These are phyloP conservation scores for Heimioporus punctisporus DNA, from an alignment of 1,284 basidiomycete genomes.

Conservation along the genomic window DNA sequence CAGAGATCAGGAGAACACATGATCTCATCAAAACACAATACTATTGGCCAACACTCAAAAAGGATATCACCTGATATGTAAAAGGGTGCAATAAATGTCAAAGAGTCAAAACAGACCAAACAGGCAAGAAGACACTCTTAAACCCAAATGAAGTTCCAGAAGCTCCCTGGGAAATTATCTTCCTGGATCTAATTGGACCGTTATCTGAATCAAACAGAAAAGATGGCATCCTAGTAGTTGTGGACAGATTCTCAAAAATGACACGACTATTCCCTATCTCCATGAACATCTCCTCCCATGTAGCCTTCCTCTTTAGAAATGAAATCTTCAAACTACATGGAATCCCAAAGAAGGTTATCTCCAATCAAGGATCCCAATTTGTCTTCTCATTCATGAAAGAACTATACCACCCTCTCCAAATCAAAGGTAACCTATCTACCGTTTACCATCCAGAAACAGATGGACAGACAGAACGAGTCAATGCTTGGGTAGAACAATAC, in stretches of 20 bases:
- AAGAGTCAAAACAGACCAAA: too few relatives aligned
- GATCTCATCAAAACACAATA: not conserved
- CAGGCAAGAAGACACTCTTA: not conserved
- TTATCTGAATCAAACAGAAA: slow-evolving; percentile 4
- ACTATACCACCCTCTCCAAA: slow-evolving; percentile 8
- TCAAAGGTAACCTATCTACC: not conserved
- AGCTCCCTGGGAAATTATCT: not conserved
- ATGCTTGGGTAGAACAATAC: not conserved
- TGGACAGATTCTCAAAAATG: slow-evolving; percentile 38
- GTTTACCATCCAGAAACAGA: not conserved
- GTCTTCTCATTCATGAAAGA: slow-evolving; percentile 26
- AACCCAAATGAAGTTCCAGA: not conserved
- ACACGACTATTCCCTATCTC: not conserved
- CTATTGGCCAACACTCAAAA: not conserved
- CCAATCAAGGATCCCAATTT: slow-evolving; percentile 23
- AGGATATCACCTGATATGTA: not conserved
- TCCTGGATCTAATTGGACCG: not conserved
- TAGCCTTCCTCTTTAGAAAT: slow-evolving; percentile 25
- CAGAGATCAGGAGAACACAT: too few relatives aligned
- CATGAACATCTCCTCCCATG: slow-evolving; percentile 13
- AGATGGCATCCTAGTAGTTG: slow-evolving; percentile 38
- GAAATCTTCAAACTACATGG: slow-evolving; percentile 33
- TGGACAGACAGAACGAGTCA: not conserved
- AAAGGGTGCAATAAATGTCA: not conserved
- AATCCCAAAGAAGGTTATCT: too few relatives aligned